Conservation (phyloP, 2,329 filamentous ascomycete genomes). For the Diaporthe sp. region DNA sequence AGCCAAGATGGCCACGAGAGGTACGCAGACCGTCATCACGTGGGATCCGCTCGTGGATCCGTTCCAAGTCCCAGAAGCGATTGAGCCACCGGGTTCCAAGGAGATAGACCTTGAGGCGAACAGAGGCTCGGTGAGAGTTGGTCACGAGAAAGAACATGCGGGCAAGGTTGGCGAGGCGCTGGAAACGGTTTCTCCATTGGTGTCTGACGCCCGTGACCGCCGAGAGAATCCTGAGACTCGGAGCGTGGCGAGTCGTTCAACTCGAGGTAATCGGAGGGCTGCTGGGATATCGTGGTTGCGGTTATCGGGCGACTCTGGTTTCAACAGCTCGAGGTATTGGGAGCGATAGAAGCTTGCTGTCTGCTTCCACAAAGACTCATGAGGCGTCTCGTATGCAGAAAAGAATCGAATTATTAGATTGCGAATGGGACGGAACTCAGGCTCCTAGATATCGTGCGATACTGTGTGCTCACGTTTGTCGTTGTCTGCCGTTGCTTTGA, state of each 20-base stretch:
- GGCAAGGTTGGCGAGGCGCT: not conserved
- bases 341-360: not conserved
- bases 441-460: no score
- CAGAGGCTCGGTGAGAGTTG: not conserved
- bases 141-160: not conserved
- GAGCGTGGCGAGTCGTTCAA: slow-evolving; percentile 10
- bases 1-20: not conserved
- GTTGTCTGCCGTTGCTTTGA: not conserved
- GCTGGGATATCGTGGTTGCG: slow-evolving; percentile 15
- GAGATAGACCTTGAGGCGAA: slow-evolving; percentile 17
- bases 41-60: slow-evolving; percentile 5
- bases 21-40: not conserved
- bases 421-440: no score
- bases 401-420: not conserved
- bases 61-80: slow-evolving; percentile 2
- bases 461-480: no score
- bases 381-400: no score
- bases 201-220: not conserved
- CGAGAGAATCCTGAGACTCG: not conserved
- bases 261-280: slow-evolving; percentile 3
- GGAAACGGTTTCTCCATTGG: not conserved
- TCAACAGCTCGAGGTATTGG: slow-evolving; percentile 21
- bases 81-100: not conserved
- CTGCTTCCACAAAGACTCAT: not conserved
- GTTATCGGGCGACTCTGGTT: slow-evolving; percentile 5